Percentiles rank a stretch among this genome's conserved stretches.
phyloP scores from a whole-genome alignment of 805 yeast species.

The Spencermartinsiella europaea region DNA sequence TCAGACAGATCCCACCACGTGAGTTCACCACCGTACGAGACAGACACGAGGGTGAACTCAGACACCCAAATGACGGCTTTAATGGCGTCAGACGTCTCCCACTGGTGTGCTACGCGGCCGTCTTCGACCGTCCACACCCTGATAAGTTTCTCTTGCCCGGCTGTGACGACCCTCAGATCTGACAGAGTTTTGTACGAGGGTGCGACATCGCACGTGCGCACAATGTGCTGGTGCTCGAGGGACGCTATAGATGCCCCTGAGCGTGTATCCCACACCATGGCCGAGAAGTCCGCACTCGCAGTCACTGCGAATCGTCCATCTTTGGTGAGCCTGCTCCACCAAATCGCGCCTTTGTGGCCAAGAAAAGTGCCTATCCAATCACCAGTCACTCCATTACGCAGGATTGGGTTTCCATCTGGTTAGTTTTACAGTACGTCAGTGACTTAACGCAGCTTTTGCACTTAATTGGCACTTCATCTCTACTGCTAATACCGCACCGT shows the following conservation, averaged over 20 bases:
- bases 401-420: conserved; percentile 34
- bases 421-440: too few species aligned
- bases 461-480: too few species aligned
- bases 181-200: conserved; percentile 2
- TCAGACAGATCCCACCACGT: conserved; percentile 28
- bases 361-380: conserved; percentile 35
- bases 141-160: conserved; percentile 26
- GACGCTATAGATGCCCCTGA: conserved; percentile 17
- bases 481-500: too few species aligned
- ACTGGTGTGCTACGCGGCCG: conserved; percentile 15
- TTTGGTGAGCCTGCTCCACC: conserved; percentile 28
- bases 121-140: conserved; percentile 23
- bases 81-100: conserved; percentile 21
- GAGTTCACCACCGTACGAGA: conserved; percentile 21
- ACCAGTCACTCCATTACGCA: conserved; percentile 32
- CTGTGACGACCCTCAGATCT: conserved; percentile 19
- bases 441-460: too few species aligned
- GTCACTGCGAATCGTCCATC: conserved; percentile 25
- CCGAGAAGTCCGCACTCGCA: conserved; percentile 33
- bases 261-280: conserved; percentile 22
- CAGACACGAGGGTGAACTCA: conserved; percentile 15
- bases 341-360: conserved; percentile 34
- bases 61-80: conserved; percentile 24
- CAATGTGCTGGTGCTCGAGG: conserved; percentile 23
- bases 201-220: conserved; percentile 21